phyloP scores from a whole-genome alignment of 257 asterid genomes.

The Fraxinus anomala region DNA sequence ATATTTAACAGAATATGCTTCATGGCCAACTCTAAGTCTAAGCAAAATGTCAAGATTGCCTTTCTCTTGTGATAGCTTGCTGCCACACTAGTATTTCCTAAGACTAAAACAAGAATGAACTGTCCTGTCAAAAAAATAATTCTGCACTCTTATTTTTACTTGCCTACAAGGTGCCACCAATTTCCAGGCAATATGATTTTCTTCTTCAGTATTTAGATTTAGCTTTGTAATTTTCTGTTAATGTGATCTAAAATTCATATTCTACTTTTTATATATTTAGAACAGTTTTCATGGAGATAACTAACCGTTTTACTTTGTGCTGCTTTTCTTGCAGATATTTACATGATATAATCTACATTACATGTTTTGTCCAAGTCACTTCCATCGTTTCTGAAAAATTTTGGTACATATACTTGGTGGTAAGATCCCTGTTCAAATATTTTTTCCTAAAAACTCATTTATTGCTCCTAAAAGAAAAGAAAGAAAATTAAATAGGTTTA shows the following conservation, averaged over 20 bases:
- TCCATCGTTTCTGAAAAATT: constrained; percentile 83
- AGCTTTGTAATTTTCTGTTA: not conserved
- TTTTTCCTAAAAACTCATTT: not conserved
- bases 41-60: constrained; percentile 15
- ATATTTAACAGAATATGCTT: not conserved
- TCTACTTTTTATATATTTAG: not conserved
- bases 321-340: constrained; percentile 62
- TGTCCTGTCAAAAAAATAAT: not conserved
- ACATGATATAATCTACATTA: constrained; percentile 88
- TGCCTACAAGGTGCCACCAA: not conserved
- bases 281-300: constrained; percentile 14
- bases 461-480: not conserved
- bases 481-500: not conserved
- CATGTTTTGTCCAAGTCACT: constrained; percentile 84
- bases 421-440: constrained; percentile 36
- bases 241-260: not conserved
- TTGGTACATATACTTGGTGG: constrained; percentile 89
- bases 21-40: not conserved
- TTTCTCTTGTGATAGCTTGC: not conserved
- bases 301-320: constrained; percentile 4
- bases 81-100: not conserved
- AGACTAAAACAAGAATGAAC: not conserved
- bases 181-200: not conserved
- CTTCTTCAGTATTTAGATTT: constrained; percentile 1
- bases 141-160: not conserved